A percentile compares a stretch with the other conserved stretches of the same genome.
These are phyloP conservation scores for Fusarium solani-melongenae DNA, from an alignment of 2,329 filamentous ascomycete species.

Conservation along the genomic window DNA sequence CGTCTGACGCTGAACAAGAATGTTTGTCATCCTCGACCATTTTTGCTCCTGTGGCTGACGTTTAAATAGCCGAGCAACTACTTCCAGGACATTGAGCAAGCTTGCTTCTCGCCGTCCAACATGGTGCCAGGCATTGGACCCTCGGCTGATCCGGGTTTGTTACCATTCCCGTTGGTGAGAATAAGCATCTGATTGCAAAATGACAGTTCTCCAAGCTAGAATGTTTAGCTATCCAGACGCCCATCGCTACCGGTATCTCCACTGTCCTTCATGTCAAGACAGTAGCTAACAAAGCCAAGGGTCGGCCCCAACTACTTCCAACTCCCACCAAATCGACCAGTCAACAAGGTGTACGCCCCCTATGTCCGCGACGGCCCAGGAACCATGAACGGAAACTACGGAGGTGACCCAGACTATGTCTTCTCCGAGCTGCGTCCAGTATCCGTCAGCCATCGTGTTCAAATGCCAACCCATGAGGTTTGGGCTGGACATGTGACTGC, in stretches of 20 bases:
- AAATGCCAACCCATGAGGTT: conserved; percentile 36
- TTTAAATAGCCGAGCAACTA: conserved; percentile 62
- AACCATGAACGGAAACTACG: conserved; percentile 43
- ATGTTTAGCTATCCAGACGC: conserved; percentile 72
- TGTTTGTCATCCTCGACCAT: conserved; percentile 34
- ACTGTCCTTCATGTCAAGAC: no score
- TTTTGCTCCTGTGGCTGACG: accelerated
- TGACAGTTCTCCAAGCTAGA: conserved; percentile 63
- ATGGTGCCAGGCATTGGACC: conserved; percentile 73
- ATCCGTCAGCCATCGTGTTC: conserved; percentile 47
- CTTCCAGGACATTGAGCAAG: conserved; percentile 77
- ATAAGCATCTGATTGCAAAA: background rate
- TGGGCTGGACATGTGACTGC: conserved; percentile 33
- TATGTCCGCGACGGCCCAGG: conserved; percentile 40
- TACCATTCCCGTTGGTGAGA: accelerated
- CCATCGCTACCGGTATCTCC: conserved; percentile 60
- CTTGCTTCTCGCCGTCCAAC: conserved; percentile 72
- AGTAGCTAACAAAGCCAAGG: conserved; percentile 46
- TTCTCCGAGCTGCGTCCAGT: conserved; percentile 51
- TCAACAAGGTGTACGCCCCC: conserved; percentile 37
- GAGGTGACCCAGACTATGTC: conserved; percentile 42
- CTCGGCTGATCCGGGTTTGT: conserved; percentile 65
- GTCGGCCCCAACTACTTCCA: conserved; percentile 66
- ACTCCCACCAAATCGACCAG: conserved; percentile 50
- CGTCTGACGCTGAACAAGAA: conserved; percentile 74